Percentiles rank a stretch among this genome's conserved stretches.
These are phyloP conservation scores for Tolypocladium capitatum DNA, from an alignment of 2,329 filamentous ascomycete genomes.

Conservation along the genomic window DNA sequence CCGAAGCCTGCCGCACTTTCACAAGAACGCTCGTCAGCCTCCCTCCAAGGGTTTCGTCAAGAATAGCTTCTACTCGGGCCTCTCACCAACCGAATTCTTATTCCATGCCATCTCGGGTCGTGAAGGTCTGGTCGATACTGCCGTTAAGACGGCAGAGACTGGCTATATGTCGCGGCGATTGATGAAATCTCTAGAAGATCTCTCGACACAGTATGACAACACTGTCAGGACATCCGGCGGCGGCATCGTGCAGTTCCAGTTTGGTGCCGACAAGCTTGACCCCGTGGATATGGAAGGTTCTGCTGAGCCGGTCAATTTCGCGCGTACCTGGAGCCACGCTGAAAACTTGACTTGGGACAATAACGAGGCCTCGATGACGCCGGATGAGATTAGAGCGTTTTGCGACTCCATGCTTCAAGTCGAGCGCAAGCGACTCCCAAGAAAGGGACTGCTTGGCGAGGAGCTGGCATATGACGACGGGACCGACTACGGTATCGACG, in stretches of 20 bases:
- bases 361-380: slow-evolving; percentile 56
- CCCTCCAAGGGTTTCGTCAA: slow-evolving; percentile 91
- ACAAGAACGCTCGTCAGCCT: slow-evolving; percentile 84
- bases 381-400: slow-evolving; percentile 57
- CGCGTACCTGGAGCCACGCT: slow-evolving; percentile 75
- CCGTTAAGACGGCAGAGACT: slow-evolving; percentile 96
- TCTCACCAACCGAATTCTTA: slow-evolving; percentile 83
- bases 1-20: slow-evolving; percentile 85
- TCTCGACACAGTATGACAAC: slow-evolving; percentile 86
- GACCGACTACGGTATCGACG: slow-evolving; percentile 57
- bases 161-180: slow-evolving; percentile 97
- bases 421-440: slow-evolving; percentile 51
- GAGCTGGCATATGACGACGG: slow-evolving; percentile 56
- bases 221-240: slow-evolving; percentile 86
- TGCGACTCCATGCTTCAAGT: slow-evolving; percentile 54
- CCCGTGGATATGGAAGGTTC: slow-evolving; percentile 96
- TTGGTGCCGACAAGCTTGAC: slow-evolving; percentile 89
- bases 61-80: slow-evolving; percentile 92
- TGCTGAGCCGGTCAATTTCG: slow-evolving; percentile 83
- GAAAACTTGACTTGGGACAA: slow-evolving; percentile 70
- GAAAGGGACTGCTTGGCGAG: slow-evolving; percentile 47
- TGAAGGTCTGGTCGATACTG: slow-evolving; percentile 97
- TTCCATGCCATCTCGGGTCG: slow-evolving; percentile 98
- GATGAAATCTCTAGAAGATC: slow-evolving; percentile 95
- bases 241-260: slow-evolving; percentile 90